Conservation (phyloP, 495 filamentous ascomycete genomes). For the Podospora appendiculata region DNA sequence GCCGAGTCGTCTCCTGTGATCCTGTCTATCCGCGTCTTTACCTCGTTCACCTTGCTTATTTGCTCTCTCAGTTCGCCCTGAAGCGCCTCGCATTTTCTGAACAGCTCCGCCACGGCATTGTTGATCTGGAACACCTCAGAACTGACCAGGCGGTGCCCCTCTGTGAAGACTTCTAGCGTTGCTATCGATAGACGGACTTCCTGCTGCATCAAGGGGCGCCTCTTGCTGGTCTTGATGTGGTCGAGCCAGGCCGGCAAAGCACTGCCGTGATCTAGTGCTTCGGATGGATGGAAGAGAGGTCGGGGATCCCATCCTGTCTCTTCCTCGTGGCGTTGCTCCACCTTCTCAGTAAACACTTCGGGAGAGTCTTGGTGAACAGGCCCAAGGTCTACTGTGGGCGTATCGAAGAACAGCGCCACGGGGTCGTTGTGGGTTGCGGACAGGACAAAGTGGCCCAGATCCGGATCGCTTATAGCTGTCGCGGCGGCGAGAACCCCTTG, state of each 20-base stretch:
- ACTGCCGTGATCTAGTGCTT: slow-evolving; percentile 52
- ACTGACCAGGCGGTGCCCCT: slow-evolving; percentile 67
- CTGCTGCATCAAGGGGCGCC: slow-evolving; percentile 56
- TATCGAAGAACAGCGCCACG: slow-evolving; percentile 58
- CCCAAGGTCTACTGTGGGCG: slow-evolving; percentile 41
- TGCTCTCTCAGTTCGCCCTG: slow-evolving; percentile 66
- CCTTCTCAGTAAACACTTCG: slow-evolving; percentile 3
- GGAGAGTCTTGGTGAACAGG: slow-evolving; percentile 23
- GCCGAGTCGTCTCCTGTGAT: slow-evolving; percentile 52
- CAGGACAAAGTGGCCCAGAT: slow-evolving; percentile 73
- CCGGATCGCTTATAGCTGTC: slow-evolving; percentile 61
- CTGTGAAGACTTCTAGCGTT: slow-evolving; percentile 66
- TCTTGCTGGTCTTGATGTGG: slow-evolving; percentile 49
- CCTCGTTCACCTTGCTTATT: slow-evolving; percentile 58
- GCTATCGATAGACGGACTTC: slow-evolving; percentile 67
- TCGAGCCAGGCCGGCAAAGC: slow-evolving; percentile 55
- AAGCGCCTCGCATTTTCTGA: slow-evolving; percentile 66
- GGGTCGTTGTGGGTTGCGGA: slow-evolving; percentile 58
- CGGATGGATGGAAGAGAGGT: slow-evolving; percentile 62
- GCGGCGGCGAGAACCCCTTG: slow-evolving; percentile 47
- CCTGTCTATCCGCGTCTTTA: slow-evolving; percentile 56
- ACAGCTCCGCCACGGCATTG: slow-evolving; percentile 71
- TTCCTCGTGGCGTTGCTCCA: slow-evolving; percentile 26
- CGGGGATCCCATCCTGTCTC: slow-evolving; percentile 45
- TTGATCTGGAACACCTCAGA: slow-evolving; percentile 66